Conservation (phyloP, 805 yeast species). For the Pichia californica region DNA sequence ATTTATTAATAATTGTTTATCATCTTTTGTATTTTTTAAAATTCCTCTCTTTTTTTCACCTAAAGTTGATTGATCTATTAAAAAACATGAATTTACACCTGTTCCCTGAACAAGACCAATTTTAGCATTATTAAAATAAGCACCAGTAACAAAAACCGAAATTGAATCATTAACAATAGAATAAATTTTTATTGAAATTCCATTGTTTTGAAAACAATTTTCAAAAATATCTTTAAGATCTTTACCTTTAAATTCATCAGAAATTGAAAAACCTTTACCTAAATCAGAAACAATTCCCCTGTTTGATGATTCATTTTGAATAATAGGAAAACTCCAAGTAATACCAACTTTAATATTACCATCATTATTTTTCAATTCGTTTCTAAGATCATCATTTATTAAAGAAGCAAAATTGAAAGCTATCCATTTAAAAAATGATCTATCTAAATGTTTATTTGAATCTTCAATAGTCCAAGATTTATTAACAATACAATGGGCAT, state of each 20-base stretch:
- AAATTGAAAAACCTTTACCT: conserved; percentile 55
- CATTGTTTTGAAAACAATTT: conserved; percentile 22
- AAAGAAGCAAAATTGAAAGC: background rate
- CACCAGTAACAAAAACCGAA: conserved; percentile 56
- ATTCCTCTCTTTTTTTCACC: too few species aligned
- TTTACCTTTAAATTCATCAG: conserved; percentile 34
- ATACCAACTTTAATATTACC: conserved; percentile 35
- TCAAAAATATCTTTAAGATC: conserved; percentile 37
- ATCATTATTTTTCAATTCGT: conserved; percentile 15
- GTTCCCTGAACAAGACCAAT: conserved; percentile 64
- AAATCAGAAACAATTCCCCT: conserved; percentile 43
- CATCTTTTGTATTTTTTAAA: too few species aligned
- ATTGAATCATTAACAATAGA: conserved; percentile 52
- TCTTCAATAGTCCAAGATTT: conserved; percentile 10
- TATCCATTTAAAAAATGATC: conserved; percentile 6
- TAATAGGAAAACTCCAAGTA: conserved; percentile 54
- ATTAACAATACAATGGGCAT: conserved; percentile 12
- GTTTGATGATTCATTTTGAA: conserved; percentile 32
- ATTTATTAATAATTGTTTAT: too few species aligned
- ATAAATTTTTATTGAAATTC: background rate
- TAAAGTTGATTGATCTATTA: too few species aligned
- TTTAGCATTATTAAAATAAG: conserved; percentile 28
- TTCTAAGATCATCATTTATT: background rate
- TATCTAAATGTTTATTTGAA: conserved; percentile 4
- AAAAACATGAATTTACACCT: too few species aligned